These are phyloP conservation scores for Zelonia costaricensis DNA, from an alignment of 208 protist species.

Conservation along the genomic window DNA sequence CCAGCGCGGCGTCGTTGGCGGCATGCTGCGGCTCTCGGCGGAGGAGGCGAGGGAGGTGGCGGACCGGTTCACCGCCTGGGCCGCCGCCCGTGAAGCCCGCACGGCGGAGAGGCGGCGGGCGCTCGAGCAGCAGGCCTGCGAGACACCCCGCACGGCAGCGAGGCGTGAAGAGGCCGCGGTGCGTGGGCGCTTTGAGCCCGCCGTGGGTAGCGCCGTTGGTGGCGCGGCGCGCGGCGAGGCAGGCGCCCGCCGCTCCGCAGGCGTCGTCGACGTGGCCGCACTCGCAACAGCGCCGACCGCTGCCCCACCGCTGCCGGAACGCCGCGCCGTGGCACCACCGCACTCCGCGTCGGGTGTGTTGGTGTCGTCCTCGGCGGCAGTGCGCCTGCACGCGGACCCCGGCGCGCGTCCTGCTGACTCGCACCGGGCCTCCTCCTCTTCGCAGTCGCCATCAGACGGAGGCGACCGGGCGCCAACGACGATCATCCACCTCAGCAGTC, in stretches of 20 bases:
- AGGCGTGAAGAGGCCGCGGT: background rate
- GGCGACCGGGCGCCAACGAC: too few species aligned
- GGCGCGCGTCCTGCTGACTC: too few species aligned
- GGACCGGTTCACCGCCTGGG: slow-evolving; percentile 57
- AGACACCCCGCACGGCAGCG: background rate
- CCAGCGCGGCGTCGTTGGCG: slow-evolving; percentile 45
- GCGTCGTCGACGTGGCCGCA: too few species aligned
- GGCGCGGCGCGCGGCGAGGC: background rate
- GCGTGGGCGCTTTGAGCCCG: background rate
- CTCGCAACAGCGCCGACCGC: too few species aligned
- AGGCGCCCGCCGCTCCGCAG: too few species aligned
- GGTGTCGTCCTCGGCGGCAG: too few species aligned
- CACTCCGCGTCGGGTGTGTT: too few species aligned
- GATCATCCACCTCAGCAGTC: background rate
- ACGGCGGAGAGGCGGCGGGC: slow-evolving; percentile 30
- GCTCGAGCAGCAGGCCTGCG: slow-evolving; percentile 13
- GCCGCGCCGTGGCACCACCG: too few species aligned
- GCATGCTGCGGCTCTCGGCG: slow-evolving; percentile 32
- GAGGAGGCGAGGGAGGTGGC: slow-evolving; percentile 35
- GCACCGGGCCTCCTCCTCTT: too few species aligned
- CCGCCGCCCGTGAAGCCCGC: slow-evolving; percentile 35
- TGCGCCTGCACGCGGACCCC: too few species aligned
- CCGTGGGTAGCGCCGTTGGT: background rate
- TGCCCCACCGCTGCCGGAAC: too few species aligned
- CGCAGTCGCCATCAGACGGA: too few species aligned